phyloP scores from a whole-genome alignment of 176 grass and related monocot genomes.

The Cymbopogon citratus region DNA sequence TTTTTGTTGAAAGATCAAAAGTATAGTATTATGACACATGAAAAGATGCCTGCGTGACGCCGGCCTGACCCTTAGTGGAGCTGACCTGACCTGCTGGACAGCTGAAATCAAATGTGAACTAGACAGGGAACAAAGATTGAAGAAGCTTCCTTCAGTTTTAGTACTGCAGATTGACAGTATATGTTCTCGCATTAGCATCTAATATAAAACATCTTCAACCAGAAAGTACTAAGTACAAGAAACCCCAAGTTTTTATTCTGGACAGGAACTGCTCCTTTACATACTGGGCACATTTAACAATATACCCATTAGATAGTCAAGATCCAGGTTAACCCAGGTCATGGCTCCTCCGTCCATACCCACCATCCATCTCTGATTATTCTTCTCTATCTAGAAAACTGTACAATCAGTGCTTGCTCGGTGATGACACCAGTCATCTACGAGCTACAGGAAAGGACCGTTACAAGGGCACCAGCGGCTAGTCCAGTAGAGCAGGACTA shows the following conservation, averaged over 20 bases:
- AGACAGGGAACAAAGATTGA: neutral
- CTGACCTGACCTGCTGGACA: neutral
- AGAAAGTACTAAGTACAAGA: neutral
- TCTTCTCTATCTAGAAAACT: slow-evolving; percentile 17
- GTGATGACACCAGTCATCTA: neutral
- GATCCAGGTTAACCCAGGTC: neutral
- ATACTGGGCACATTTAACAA: neutral
- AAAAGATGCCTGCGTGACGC: neutral
- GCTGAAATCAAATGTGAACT: slow-evolving; percentile 13
- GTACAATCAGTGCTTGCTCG: neutral
- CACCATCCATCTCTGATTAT: neutral
- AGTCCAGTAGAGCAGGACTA: slow-evolving; percentile 2
- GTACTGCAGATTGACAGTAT: neutral
- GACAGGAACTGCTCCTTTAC: neutral
- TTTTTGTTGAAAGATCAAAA: neutral
- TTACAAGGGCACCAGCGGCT: neutral
- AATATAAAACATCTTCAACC: neutral
- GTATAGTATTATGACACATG: neutral
- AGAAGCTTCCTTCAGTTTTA: slow-evolving; percentile 26
- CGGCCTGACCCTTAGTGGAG: neutral
- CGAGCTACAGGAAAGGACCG: slow-evolving; percentile 11
- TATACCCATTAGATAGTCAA: neutral
- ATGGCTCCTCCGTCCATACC: neutral
- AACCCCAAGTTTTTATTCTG: neutral
- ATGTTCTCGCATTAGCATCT: neutral